Conservation (phyloP, 306 rosid species). For the Quercus wislizeni region DNA sequence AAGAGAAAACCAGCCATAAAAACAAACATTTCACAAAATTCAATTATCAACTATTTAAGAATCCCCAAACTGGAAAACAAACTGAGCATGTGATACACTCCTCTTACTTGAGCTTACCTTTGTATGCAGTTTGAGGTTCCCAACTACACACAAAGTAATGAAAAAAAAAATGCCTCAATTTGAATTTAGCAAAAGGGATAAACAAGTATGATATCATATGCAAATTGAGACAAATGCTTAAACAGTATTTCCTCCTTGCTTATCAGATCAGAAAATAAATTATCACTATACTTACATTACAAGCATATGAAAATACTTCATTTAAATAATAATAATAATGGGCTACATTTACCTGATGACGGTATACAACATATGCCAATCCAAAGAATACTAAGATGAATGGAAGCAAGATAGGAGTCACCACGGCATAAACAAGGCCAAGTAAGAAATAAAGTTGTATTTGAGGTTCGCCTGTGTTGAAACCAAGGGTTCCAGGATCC, state of each 20-base stretch:
- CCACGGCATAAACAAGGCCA: constrained; percentile 93
- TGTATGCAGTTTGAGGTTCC: neutral
- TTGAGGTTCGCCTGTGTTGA: constrained; percentile 94
- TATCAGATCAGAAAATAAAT: neutral
- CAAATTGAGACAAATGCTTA: neutral
- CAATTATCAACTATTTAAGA: neutral
- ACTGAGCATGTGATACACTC: neutral
- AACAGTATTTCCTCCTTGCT: neutral
- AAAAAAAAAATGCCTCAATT: neutral
- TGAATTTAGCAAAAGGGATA: neutral
- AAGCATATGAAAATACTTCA: neutral
- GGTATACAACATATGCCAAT: constrained; percentile 81
- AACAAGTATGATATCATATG: neutral
- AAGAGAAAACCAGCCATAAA: neutral
- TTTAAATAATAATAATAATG: neutral
- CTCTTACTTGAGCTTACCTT: neutral
- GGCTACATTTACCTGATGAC: constrained; percentile 75
- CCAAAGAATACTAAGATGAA: constrained; percentile 84
- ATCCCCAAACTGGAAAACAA: neutral
- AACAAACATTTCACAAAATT: neutral
- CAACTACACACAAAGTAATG: neutral
- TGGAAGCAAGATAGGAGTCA: constrained; percentile 84
- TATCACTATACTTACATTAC: neutral
- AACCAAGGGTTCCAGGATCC: constrained; percentile 96
- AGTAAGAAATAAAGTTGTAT: constrained; percentile 93